These are phyloP conservation scores for Discostella pseudostelligera DNA, from an alignment of 108 stramenopile species.

Conservation along the genomic window DNA sequence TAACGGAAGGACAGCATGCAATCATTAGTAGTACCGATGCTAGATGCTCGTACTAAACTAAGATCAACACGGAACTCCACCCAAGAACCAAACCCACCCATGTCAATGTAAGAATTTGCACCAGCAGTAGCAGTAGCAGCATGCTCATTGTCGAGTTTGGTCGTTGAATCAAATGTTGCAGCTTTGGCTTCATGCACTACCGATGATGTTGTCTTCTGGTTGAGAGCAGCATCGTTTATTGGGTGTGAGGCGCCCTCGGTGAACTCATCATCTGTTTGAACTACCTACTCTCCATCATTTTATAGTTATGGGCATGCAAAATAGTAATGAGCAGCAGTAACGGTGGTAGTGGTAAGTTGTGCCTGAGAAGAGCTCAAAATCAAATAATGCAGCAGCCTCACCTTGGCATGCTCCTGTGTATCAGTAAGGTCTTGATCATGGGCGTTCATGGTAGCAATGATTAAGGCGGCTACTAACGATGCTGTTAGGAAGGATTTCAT, in stretches of 20 bases:
- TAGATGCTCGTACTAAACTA: neutral
- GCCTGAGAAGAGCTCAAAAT: too few species aligned
- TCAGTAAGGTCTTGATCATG: too few species aligned
- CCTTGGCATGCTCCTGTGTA: too few species aligned
- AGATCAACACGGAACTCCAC: neutral
- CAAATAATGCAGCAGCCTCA: too few species aligned
- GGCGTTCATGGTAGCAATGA: neutral
- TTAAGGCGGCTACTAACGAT: neutral
- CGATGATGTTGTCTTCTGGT: neutral
- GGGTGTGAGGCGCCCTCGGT: too few species aligned
- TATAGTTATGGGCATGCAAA: too few species aligned
- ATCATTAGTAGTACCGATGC: neutral
- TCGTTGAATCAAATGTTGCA: neutral
- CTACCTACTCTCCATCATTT: too few species aligned
- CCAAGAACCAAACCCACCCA: slow-evolving; percentile 1
- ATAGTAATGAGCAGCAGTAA: too few species aligned
- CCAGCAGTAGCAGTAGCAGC: neutral
- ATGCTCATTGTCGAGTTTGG: neutral
- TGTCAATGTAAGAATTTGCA: neutral
- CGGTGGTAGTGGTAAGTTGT: too few species aligned
- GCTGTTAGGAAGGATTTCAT: neutral
- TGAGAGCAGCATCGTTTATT: too few species aligned
- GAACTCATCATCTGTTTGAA: too few species aligned
- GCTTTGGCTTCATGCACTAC: neutral
- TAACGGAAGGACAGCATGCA: slow-evolving; percentile 2